A percentile compares a stretch with the other conserved stretches of the same genome.
phyloP scores from a whole-genome alignment of 495 filamentous ascomycete genomes.

The Penicillium desertorum region DNA sequence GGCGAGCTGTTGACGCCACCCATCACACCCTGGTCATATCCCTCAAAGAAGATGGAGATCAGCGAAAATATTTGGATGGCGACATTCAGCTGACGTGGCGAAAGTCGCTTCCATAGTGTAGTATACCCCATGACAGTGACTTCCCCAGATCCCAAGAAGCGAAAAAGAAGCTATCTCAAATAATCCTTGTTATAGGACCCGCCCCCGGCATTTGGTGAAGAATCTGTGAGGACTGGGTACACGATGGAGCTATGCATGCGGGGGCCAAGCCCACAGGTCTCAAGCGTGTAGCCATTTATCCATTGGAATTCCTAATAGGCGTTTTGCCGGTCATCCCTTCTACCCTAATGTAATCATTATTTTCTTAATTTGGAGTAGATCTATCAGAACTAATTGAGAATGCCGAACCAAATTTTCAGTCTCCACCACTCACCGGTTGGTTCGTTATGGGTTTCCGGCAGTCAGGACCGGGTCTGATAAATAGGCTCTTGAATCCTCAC shows the following conservation, averaged over 20 bases:
- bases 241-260: constrained; percentile 8
- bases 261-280: constrained; percentile 5
- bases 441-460: neutral
- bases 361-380: neutral
- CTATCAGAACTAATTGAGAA: constrained; percentile 4
- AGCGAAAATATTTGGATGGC: constrained; percentile 49
- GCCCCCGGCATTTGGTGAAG: neutral
- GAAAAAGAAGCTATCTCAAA: neutral
- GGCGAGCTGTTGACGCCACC: constrained; percentile 49
- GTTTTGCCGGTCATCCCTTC: constrained; percentile 24
- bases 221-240: neutral
- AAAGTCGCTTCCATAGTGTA: constrained; percentile 44
- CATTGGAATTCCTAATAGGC: constrained; percentile 15
- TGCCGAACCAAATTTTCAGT: neutral
- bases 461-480: neutral
- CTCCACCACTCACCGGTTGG: constrained; percentile 7
- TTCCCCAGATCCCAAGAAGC: neutral
- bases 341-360: neutral
- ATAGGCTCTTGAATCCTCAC: neutral
- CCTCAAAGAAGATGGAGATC: constrained; percentile 55
- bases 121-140: constrained; percentile 37
- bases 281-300: constrained; percentile 26
- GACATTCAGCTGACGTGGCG: constrained; percentile 41
- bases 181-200: neutral
- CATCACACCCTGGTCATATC: constrained; percentile 57